Percentiles rank a stretch among this genome's conserved stretches.
phyloP scores from a whole-genome alignment of 169 alveolate genomes.

The Plasmodium gonderi region DNA sequence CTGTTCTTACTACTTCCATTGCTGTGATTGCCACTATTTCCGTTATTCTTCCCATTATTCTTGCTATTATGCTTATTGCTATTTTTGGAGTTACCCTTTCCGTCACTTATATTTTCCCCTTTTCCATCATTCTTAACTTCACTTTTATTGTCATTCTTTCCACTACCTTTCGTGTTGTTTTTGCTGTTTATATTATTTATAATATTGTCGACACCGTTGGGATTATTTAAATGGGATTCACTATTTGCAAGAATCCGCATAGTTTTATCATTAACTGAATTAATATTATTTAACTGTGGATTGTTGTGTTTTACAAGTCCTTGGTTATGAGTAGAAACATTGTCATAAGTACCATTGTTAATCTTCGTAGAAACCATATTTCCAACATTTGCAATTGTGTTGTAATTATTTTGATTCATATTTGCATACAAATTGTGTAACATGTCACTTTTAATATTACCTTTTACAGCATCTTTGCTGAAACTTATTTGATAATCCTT shows the following conservation, averaged over 20 bases:
- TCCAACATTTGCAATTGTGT: slow-evolving; percentile 2
- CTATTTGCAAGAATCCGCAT: background rate
- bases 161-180: background rate
- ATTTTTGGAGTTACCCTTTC: background rate
- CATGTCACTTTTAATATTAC: slow-evolving; percentile 49
- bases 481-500: slow-evolving; percentile 35
- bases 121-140: background rate
- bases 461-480: slow-evolving; percentile 38
- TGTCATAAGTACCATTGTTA: background rate
- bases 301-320: background rate
- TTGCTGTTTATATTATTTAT: background rate
- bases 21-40: background rate
- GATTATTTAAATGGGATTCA: background rate
- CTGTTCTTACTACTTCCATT: background rate
- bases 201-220: background rate
- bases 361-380: background rate
- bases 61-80: slow-evolving; percentile 6
- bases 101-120: background rate
- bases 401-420: slow-evolving; percentile 44
- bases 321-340: background rate
- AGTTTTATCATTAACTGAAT: background rate
- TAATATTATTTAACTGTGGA: background rate
- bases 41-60: background rate
- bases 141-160: background rate
- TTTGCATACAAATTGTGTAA: slow-evolving; percentile 34